These are phyloP conservation scores for Coemansia sp. DNA, from an alignment of 192 early-diverging fungal genomes.

Conservation along the genomic window DNA sequence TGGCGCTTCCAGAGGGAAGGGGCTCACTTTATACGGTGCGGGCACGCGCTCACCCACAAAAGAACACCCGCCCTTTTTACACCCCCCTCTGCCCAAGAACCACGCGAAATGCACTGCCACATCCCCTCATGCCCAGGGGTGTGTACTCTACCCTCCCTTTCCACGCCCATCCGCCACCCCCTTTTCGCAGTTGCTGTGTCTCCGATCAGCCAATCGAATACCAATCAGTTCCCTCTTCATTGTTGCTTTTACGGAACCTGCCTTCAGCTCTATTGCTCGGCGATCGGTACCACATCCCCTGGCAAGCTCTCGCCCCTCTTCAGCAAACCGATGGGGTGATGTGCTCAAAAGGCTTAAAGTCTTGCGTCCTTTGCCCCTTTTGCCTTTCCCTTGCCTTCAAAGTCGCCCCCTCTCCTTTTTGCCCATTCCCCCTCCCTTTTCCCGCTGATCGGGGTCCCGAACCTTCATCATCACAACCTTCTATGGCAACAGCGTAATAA, in stretches of 20 bases:
- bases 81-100: background rate
- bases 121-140: background rate
- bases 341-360: no score
- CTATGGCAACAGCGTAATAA: background rate
- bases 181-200: slow-evolving; percentile 6
- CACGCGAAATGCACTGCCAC: slow-evolving; percentile 7
- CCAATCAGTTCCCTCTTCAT: slow-evolving; percentile 6
- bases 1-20: slow-evolving; percentile 1
- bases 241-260: background rate
- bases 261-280: background rate
- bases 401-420: no score
- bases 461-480: background rate
- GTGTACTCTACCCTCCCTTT: background rate
- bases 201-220: slow-evolving; percentile 11
- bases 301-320: no score
- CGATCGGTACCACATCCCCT: no score
- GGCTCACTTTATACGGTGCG: slow-evolving; percentile 12
- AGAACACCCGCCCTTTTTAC: slow-evolving; percentile 4
- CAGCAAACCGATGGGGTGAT: no score
- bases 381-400: no score
- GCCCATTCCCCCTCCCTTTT: no score
- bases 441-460: background rate
- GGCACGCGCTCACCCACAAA: slow-evolving; percentile 17
- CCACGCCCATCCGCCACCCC: background rate
- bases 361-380: no score